Base-by-base conservation (phyloP, 176 grass and related monocot genomes). In the Lolium multiflorum region DNA sequence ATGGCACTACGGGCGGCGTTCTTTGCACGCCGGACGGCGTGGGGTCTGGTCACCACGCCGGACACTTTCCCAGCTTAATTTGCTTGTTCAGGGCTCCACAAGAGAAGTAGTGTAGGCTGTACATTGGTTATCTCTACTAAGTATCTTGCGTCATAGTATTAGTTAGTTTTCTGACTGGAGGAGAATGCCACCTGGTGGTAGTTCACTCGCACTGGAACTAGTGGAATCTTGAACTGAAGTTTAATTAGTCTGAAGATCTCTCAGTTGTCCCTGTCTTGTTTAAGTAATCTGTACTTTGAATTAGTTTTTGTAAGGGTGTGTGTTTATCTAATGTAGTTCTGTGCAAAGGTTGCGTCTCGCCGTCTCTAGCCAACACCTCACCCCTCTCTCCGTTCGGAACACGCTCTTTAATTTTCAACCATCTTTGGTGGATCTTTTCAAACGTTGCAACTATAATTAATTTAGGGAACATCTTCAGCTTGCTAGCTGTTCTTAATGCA, bases 171-270 rank as follows among this genome's bases (percentile, higher is more conserved):
- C 44, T 72, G 35, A 59, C 10, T 1, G 11, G 14, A 39, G 37
- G 11, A 46, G 78, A 68, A 38, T 15, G 38, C 26, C 50, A 66
- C 56, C 65, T 24, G 56, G 80, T 79, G 80, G 56, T 7, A 14
- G 66, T 16, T 87, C 84, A 83, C 8, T 70, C 72, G 80, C 49
- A 18, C 80, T 25, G 12, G 46, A 28, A 25, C 71, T 72, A 83
- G 67, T 83, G 47, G 84, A 74, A 90, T 90, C 48, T 83, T 46
- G 46, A 74, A 17, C 1, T 50, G 22, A 61, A 26, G 71, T 66
- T 82, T 87, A 57, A 47, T 16, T 17, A 75, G 3, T 25, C 20
- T 9, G 21, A 72, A 55, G 44, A 14, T 48, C 76, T 65, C 21
- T 64, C 4, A 24, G 49, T 10, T 52, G 70, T 24, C 76, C 15